phyloP scores from a whole-genome alignment of 495 filamentous ascomycete genomes.

The Penicillium paxilli region DNA sequence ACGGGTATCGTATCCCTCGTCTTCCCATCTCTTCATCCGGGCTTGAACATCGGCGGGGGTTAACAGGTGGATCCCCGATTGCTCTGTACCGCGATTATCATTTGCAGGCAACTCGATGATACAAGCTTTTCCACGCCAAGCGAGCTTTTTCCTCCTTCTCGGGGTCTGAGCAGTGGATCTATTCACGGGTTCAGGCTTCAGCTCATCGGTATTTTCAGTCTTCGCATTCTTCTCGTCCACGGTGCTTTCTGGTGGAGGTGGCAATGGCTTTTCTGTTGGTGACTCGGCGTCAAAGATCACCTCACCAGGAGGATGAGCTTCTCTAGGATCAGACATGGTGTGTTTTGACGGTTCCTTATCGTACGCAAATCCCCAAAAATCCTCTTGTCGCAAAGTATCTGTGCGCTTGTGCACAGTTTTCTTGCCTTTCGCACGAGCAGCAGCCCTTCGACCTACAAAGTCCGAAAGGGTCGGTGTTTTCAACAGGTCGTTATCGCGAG shows the following conservation, averaged over 20 bases:
- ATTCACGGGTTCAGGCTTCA: conserved; percentile 13
- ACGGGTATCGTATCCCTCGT: conserved; percentile 70
- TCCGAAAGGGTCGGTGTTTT: conserved; percentile 46
- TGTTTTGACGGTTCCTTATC: conserved; percentile 39
- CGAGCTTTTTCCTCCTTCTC: conserved; percentile 42
- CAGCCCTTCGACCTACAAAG: conserved; percentile 33
- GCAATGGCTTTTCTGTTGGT: conserved; percentile 46
- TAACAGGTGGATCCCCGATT: conserved; percentile 57
- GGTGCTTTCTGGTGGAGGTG: conserved; percentile 41
- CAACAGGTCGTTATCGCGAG: conserved; percentile 38
- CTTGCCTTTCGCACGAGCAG: conserved; percentile 42
- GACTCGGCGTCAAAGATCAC: conserved; percentile 8
- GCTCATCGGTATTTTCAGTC: neutral
- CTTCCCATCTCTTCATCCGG: conserved; percentile 69
- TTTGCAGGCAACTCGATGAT: conserved; percentile 69
- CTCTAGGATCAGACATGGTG: conserved; percentile 36
- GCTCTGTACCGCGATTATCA: conserved; percentile 61
- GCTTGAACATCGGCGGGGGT: conserved; percentile 58
- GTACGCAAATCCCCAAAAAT: conserved; percentile 52
- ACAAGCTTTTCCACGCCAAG: conserved; percentile 74
- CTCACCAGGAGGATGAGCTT: conserved; percentile 26
- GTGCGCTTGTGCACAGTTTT: conserved; percentile 54
- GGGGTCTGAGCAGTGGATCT: conserved; percentile 22
- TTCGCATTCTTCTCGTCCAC: conserved; percentile 9
- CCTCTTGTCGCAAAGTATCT: conserved; percentile 64